Evolutionary conservation across 768 basidiomycete species (phyloP), one percentile per base, ranked within the genome.

Genomic region (Lactarius deliciosus): DNA sequence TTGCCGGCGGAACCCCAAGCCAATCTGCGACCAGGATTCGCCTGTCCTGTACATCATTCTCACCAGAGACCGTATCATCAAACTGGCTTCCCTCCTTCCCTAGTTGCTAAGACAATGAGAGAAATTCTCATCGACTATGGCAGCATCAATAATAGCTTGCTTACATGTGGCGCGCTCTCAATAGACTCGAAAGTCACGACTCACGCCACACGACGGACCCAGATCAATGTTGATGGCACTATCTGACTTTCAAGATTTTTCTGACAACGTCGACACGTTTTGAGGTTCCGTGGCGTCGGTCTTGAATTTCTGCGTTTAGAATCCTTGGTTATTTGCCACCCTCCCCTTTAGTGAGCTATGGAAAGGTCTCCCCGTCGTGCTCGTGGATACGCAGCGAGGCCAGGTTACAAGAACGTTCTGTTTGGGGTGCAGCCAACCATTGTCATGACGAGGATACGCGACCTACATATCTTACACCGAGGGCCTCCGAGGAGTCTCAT

Each of bases 51-150:
- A 16, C 11, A 20, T 53, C 47, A 22, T 11, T 50, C 6, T 25
- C 50, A 25, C 25, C 15, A 41, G 41, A 41, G 6, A 53, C 15
- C 5, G 7, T 11, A 22, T 16, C 50, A 45, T 64, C 53, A 45
- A 53, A 36, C 41, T 25, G 36, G 9, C 13, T 28, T 54, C 34
- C 41, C 18, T 25, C 25, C 30, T 18, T 9, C 22, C n/a, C 22
- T 62, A 57, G 65, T 66, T 61, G 65, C 57, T 57, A 66, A 50
- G 65, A 50, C 45, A 61, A 66, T 62, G 10, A 13, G 16, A 15
- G 10, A 36, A 34, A 6, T 32, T 10, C 34, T 16, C 34, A 22
- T 2, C n/a, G 22, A 65, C 18, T 9, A 34, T 43, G 25, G 50
- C 50, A 22, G 50, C 50, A 13, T 22, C 47, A 50, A 50, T 2